phyloP scores from a whole-genome alignment of 768 basidiomycete species.

The Leccinum arenicola region DNA sequence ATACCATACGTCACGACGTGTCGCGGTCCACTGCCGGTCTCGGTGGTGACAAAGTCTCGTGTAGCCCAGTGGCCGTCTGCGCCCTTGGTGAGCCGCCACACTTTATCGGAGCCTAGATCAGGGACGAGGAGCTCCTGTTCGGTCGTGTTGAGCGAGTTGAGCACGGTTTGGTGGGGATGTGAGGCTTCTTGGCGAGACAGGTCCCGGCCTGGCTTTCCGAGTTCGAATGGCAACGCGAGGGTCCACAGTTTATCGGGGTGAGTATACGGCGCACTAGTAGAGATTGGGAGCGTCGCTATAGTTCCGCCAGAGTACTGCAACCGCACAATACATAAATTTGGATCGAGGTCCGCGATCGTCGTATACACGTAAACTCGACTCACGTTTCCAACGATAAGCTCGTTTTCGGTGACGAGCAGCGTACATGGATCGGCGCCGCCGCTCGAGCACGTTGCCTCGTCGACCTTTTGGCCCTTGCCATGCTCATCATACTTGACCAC shows the following conservation, averaged over 20 bases:
- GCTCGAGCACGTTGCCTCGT: slow-evolving; percentile 40
- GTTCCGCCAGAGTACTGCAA: slow-evolving; percentile 67
- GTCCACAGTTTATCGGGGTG: slow-evolving; percentile 31
- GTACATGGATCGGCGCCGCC: slow-evolving; percentile 65
- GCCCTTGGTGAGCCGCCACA: slow-evolving; percentile 52
- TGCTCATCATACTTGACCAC: slow-evolving; percentile 56
- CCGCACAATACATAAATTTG: not conserved
- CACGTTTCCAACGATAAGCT: slow-evolving; percentile 72
- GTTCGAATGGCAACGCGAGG: slow-evolving; percentile 39
- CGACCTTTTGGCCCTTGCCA: slow-evolving; percentile 44
- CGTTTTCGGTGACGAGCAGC: slow-evolving; percentile 52
- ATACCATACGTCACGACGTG: slow-evolving; percentile 64
- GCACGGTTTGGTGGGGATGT: slow-evolving; percentile 74
- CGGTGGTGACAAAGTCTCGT: slow-evolving; percentile 45
- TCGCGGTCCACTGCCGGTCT: slow-evolving; percentile 65
- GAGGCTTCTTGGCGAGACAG: slow-evolving; percentile 62
- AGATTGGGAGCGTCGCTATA: slow-evolving; percentile 54
- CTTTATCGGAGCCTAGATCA: slow-evolving; percentile 72
- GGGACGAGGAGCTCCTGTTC: slow-evolving; percentile 64
- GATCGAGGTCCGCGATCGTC: not conserved
- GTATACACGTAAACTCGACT: slow-evolving; percentile 28
- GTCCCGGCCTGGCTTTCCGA: slow-evolving; percentile 57
- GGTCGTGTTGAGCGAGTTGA: slow-evolving; percentile 39
- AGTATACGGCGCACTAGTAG: slow-evolving; percentile 46
- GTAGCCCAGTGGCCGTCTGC: slow-evolving; percentile 46